A percentile compares a stretch with the other conserved stretches of the same genome.
These are phyloP conservation scores for Babesia ovis DNA, from an alignment of 169 alveolate species.

Conservation along the genomic window DNA sequence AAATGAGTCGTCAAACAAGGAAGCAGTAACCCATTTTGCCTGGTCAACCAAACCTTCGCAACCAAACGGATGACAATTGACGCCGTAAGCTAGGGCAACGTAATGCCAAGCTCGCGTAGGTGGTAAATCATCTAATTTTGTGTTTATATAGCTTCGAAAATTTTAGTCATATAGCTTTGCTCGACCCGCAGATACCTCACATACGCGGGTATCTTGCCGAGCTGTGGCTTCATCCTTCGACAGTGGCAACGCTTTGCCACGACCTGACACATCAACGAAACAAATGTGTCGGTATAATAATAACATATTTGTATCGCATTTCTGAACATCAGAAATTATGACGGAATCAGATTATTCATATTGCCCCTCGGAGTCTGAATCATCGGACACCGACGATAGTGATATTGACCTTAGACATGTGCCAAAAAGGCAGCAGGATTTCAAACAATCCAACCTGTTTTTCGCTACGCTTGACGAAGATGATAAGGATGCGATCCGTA, in stretches of 20 bases:
- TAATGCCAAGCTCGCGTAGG: no score
- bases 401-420: not conserved
- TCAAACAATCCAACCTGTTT: conserved; percentile 13
- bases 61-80: not conserved
- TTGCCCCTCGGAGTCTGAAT: not conserved
- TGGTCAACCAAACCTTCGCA: not conserved
- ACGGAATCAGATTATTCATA: not conserved
- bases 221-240: not conserved
- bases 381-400: conserved; percentile 18
- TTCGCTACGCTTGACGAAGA: not conserved
- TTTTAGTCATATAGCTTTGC: no score
- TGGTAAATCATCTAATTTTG: no score
- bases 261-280: no score
- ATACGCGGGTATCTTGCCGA: not conserved
- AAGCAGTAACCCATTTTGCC: conserved; percentile 10
- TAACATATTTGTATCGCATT: not conserved
- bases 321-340: not conserved
- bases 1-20: not conserved
- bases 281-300: not conserved
- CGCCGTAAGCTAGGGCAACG: no score
- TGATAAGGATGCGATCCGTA: conserved; percentile 19
- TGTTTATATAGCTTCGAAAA: no score
- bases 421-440: not conserved
- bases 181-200: not conserved
- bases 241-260: not conserved